phyloP scores from a whole-genome alignment of 441 rosid genomes.

The Gossypium schwendimanii region DNA sequence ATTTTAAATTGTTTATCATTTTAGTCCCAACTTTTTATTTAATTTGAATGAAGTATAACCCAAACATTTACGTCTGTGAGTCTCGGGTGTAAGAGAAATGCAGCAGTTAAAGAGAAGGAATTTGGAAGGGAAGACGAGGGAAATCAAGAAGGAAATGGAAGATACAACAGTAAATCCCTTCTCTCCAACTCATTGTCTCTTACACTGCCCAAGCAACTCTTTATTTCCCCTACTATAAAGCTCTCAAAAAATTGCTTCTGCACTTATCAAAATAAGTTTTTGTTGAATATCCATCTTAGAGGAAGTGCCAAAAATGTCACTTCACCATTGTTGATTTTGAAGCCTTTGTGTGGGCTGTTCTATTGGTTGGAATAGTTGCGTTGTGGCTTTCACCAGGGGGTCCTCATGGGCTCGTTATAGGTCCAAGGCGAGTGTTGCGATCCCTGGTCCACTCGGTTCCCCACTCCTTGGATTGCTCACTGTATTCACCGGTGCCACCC shows the following conservation, averaged over 20 bases:
- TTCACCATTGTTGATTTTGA: slow-evolving; percentile 25
- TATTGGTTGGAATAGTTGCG: slow-evolving; percentile 28
- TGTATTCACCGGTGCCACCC: slow-evolving; percentile 20
- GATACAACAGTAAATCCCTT: too few relatives aligned
- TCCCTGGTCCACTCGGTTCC: slow-evolving; percentile 57
- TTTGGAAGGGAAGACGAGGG: too few relatives aligned
- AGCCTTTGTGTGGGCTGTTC: slow-evolving; percentile 20
- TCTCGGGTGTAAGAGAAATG: too few relatives aligned
- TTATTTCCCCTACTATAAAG: too few relatives aligned
- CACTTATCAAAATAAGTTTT: neutral
- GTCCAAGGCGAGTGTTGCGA: slow-evolving; percentile 23
- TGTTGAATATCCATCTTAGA: neutral
- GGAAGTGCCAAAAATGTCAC: neutral
- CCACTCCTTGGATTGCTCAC: slow-evolving; percentile 35
- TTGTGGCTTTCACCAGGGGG: slow-evolving; percentile 57
- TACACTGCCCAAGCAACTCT: too few relatives aligned
- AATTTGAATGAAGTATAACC: too few relatives aligned
- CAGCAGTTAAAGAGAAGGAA: too few relatives aligned
- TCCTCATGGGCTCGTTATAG: slow-evolving; percentile 51
- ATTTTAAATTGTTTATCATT: too few relatives aligned
- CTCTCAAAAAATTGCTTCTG: neutral
- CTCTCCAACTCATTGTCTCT: too few relatives aligned
- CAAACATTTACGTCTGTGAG: too few relatives aligned
- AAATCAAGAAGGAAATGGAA: too few relatives aligned
- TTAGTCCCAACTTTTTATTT: too few relatives aligned